These are phyloP conservation scores for Cytospora chrysosperma DNA, from an alignment of 2,329 filamentous ascomycete genomes.

Conservation along the genomic window DNA sequence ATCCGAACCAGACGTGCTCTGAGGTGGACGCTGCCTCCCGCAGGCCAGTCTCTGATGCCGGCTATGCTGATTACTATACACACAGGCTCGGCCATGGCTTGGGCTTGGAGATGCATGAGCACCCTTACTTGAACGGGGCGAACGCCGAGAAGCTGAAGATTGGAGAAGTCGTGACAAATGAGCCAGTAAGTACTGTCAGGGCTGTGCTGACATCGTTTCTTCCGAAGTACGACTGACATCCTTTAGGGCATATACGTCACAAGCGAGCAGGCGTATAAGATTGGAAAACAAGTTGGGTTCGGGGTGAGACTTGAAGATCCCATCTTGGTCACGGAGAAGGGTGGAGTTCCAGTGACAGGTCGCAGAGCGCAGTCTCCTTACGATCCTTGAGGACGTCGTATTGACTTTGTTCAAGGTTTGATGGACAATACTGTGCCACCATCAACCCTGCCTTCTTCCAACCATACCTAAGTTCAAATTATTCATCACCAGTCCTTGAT, in stretches of 20 bases:
- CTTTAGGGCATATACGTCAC: slow-evolving; percentile 33
- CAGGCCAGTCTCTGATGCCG: slow-evolving; percentile 27
- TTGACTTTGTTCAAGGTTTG: neutral
- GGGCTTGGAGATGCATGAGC: slow-evolving; percentile 33
- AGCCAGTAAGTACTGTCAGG: slow-evolving; percentile 28
- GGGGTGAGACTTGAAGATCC: slow-evolving; percentile 33
- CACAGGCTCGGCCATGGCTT: slow-evolving; percentile 33
- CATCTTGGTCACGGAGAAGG: slow-evolving; percentile 31
- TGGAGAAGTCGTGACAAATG: slow-evolving; percentile 31
- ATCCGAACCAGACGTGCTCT: slow-evolving; percentile 31
- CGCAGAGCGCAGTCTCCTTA: slow-evolving; percentile 32
- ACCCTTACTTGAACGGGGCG: slow-evolving; percentile 33
- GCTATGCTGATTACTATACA: slow-evolving; percentile 31
- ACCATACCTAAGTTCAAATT: too few relatives aligned
- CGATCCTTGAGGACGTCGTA: slow-evolving; percentile 26
- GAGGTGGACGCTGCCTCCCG: slow-evolving; percentile 32
- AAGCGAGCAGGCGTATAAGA: slow-evolving; percentile 29
- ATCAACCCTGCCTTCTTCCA: neutral
- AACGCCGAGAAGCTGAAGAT: slow-evolving; percentile 31
- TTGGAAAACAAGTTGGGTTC: slow-evolving; percentile 30
- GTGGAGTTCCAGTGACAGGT: slow-evolving; percentile 31
- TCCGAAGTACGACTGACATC: neutral
- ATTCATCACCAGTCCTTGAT: neutral
- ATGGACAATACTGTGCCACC: neutral
- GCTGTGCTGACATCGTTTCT: neutral